Base-by-base conservation (phyloP, 1,139 yeast genomes). In the Pichia norvegensis region DNA sequence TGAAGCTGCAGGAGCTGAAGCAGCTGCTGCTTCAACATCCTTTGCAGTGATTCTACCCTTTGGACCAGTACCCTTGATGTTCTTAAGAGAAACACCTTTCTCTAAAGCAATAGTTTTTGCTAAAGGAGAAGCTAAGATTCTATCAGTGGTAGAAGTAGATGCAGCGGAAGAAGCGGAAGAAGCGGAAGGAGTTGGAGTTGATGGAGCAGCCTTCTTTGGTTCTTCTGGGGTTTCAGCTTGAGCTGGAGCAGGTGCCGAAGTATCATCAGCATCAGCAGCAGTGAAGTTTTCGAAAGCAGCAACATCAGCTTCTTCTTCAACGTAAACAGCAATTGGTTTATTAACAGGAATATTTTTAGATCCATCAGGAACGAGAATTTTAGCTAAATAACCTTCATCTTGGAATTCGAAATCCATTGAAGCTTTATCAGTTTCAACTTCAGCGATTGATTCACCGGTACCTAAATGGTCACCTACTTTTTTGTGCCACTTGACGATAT, bases 381-480 rank as follows among this genome's bases (percentile, higher is more conserved):
- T 86, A 55, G 98, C 97, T 63, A 92, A 73, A 72, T 65, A 88
- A 50, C 98, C 99, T 50, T 94, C 99, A 60, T 94, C 99, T 72
- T 90, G 97, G 74, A 92, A 92, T 70, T 92, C 99, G 62, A 88
- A 92, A 70, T 94, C 99, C 96, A 92, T 92, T 54, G 90, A 84
- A 48, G 99, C 98, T 74, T 92, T 92, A 67, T 92, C 99, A 55
- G 99, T 92, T 72, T 92, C 98, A 55, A 92, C 84, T 68, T 92
- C 98, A 48, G 96, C 97, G 58, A 92, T 78, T 46, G 94, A 81
- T 64, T 90, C 97, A 67, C 98, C 97, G 27, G 97, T 94, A 25
- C 74, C 59, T 57, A 92, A 78, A 66, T 78, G 69, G 64, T 92
- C 97, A 62, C 98, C 98, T 44, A 81, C 87, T 45, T 77, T 69